Evolutionary conservation across 2,329 filamentous ascomycete species (phyloP).

Genomic region (Verticillium albo-atrum): DNA sequence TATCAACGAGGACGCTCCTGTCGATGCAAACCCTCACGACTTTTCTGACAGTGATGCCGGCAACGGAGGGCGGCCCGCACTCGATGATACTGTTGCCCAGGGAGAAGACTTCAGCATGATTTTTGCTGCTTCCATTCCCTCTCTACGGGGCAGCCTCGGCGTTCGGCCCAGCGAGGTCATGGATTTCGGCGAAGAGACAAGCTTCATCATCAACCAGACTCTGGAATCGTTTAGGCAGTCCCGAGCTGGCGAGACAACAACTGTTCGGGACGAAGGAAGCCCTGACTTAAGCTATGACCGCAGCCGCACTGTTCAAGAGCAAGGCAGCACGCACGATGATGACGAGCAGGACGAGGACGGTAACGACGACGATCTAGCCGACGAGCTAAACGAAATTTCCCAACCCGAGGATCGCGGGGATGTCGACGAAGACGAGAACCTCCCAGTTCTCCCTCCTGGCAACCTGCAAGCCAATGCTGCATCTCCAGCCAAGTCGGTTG

Average conservation of each 20-base stretch:
- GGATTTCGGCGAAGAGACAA: conserved; percentile 53
- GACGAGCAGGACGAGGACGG: not conserved
- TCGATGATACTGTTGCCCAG: conserved; percentile 40
- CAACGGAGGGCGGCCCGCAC: conserved; percentile 1
- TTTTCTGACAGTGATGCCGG: conserved; percentile 4
- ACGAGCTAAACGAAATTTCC: conserved; percentile 6
- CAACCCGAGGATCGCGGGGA: conserved; percentile 9
- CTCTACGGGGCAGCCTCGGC: conserved; percentile 38
- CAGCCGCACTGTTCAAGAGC: not conserved
- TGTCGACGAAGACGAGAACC: conserved; percentile 5
- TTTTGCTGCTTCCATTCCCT: conserved; percentile 49
- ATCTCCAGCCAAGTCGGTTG: not conserved
- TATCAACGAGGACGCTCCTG: not conserved
- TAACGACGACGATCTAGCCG: conserved; percentile 8
- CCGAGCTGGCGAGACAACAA: not conserved
- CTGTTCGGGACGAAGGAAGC: conserved; percentile 7
- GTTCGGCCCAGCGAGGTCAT: conserved; percentile 27
- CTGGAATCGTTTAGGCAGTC: conserved; percentile 43
- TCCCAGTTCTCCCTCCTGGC: not conserved
- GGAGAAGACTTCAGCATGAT: conserved; percentile 58
- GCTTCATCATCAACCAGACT: conserved; percentile 51
- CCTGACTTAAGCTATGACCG: not conserved
- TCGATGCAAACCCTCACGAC: not conserved
- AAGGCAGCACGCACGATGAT: not conserved
- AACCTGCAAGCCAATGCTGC: not conserved